Percentiles rank a stretch among this genome's conserved stretches.
phyloP scores from a whole-genome alignment of 1,284 basidiomycete species.

The Ustilago esculenta region DNA sequence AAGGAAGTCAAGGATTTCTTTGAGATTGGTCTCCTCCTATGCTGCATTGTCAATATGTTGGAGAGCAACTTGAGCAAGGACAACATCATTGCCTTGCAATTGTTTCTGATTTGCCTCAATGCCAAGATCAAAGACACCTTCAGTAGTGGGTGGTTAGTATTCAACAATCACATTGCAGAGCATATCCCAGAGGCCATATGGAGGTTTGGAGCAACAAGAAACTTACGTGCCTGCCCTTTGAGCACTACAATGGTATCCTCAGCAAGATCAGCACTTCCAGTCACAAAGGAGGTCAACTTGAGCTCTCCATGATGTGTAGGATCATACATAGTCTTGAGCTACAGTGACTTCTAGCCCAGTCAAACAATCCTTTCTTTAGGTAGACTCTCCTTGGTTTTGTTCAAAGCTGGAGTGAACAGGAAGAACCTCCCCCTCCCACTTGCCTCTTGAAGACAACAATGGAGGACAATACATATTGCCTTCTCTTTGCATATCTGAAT shows the following conservation, averaged over 20 bases:
- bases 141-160: slow-evolving; percentile 1
- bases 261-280: not conserved
- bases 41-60: slow-evolving; percentile 3
- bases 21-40: not conserved
- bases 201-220: not conserved
- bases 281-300: not conserved
- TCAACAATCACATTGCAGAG: slow-evolving; percentile 3
- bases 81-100: not conserved
- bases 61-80: not conserved
- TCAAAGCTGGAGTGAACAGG: not conserved
- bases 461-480: not conserved
- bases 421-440: not conserved
- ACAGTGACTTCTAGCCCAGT: not conserved
- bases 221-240: slow-evolving; percentile 3
- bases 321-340: not conserved
- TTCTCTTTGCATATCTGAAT: not conserved
- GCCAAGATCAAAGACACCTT: not conserved
- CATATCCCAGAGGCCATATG: not conserved
- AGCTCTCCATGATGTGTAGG: not conserved
- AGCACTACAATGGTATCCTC: not conserved
- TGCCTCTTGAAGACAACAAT: not conserved
- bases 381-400: not conserved
- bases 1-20: slow-evolving; percentile 8
- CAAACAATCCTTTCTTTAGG: not conserved
- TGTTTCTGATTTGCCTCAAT: not conserved